Conservation (phyloP, 345 rosid species). For the Abelmoschus esculentus region DNA sequence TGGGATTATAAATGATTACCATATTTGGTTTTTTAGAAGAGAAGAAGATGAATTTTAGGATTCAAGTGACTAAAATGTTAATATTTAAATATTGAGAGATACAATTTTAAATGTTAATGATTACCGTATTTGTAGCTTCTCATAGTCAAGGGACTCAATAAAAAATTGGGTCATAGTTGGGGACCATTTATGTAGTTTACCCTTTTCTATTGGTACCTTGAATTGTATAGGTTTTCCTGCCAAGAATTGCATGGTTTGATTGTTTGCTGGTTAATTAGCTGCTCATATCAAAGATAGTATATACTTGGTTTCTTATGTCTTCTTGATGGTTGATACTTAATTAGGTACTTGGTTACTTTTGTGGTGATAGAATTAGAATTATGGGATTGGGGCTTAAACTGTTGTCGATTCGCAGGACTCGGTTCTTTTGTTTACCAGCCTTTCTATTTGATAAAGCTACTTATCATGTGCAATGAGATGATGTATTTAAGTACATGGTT, state of each 20-base stretch:
- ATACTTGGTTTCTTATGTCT: neutral
- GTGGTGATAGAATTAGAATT: neutral
- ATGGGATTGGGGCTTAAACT: neutral
- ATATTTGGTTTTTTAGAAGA: no score
- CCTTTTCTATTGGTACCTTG: neutral
- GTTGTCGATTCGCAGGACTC: neutral
- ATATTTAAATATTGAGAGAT: no score
- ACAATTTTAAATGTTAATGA: no score
- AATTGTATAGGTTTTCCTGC: neutral
- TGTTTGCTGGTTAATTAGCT: neutral
- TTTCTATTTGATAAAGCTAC: neutral
- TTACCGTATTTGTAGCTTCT: no score
- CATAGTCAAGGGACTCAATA: no score
- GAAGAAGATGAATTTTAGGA: no score
- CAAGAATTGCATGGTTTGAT: neutral
- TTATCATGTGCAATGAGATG: neutral
- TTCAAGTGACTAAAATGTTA: no score
- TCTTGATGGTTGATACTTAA: neutral
- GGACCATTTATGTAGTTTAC: no score
- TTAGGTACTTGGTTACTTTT: neutral
- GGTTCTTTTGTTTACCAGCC: neutral
- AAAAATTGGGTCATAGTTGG: no score
- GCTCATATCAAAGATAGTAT: neutral
- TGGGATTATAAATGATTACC: no score
- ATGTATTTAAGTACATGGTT: neutral